phyloP scores from a whole-genome alignment of 805 yeast species.

The Hanseniaspora mollemarum region DNA sequence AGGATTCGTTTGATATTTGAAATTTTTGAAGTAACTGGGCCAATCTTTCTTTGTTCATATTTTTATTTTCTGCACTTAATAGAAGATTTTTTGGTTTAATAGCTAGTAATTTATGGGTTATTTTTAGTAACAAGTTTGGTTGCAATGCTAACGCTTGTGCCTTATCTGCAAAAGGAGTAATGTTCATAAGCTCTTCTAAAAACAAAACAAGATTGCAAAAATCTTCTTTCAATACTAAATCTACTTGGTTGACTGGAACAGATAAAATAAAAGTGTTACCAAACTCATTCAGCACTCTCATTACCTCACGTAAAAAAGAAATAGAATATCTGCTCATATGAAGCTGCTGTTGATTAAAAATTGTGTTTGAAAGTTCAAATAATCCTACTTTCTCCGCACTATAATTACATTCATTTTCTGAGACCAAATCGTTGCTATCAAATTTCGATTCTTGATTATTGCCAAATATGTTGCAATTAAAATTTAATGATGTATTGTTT shows the following conservation, averaged over 20 bases:
- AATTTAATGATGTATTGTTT: too few species aligned
- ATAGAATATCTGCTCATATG: constrained; percentile 13
- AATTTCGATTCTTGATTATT: not conserved
- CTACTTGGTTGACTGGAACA: not conserved
- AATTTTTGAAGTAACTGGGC: not conserved
- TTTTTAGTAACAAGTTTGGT: constrained; percentile 5
- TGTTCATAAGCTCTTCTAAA: constrained; percentile 4
- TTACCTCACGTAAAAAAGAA: constrained; percentile 11
- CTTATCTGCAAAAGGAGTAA: not conserved
- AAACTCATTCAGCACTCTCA: constrained; percentile 11
- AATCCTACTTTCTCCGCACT: constrained; percentile 13
- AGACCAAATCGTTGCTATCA: constrained; percentile 8
- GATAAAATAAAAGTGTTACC: constrained; percentile 4
- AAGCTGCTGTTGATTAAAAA: not conserved
- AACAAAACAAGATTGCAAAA: constrained; percentile 10
- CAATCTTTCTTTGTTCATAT: not conserved
- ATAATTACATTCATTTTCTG: not conserved
- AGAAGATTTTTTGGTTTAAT: constrained; percentile 15
- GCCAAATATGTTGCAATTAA: not conserved
- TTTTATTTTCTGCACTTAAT: not conserved
- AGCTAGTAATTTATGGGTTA: constrained; percentile 10
- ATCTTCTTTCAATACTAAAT: constrained; percentile 10
- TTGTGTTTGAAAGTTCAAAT: constrained; percentile 4
- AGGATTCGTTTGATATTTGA: not conserved
- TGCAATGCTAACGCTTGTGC: constrained; percentile 14